Evolutionary conservation across 2,329 filamentous ascomycete species (phyloP).

Genomic region (Sordariomycetes sp.): DNA sequence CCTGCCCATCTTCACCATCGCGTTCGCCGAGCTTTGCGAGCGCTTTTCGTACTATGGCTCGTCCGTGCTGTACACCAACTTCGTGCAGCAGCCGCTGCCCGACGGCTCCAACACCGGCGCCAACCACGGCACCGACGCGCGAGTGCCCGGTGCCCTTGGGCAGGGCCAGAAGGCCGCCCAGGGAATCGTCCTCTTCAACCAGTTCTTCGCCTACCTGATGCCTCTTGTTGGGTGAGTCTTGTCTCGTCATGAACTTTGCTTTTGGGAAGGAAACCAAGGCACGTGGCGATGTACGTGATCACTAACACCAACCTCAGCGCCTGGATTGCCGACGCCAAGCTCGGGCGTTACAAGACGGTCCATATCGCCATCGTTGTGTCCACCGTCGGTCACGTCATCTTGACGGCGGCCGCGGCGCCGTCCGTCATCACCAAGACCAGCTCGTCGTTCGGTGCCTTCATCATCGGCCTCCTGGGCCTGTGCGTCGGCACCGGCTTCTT

Average conservation of each 20-base stretch:
- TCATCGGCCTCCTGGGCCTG: constrained; percentile 49
- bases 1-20: constrained; percentile 57
- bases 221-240: constrained; percentile 40
- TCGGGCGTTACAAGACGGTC: constrained; percentile 65
- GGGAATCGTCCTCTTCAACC: constrained; percentile 40
- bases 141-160: constrained; percentile 39
- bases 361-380: constrained; percentile 55
- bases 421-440: constrained; percentile 46
- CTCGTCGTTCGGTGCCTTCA: constrained; percentile 52
- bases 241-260: background rate
- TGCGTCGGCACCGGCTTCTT: constrained; percentile 66
- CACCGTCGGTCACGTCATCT: constrained; percentile 54
- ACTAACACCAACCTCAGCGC: constrained; percentile 19
- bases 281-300: background rate
- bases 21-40: constrained; percentile 65
- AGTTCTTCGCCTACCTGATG: constrained; percentile 52
- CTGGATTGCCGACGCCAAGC: constrained; percentile 56
- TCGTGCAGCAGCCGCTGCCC: constrained; percentile 46
- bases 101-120: constrained; percentile 42
- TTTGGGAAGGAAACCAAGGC: background rate
- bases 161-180: constrained; percentile 46
- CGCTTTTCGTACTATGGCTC: constrained; percentile 71
- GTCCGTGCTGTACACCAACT: constrained; percentile 58
- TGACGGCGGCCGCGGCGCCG: constrained; percentile 56
- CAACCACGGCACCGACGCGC: constrained; percentile 17